Evolutionary conservation across 768 basidiomycete genomes (phyloP), one percentile per base, ranked within the genome.

Genomic region (Cyclocybe aegerita): DNA sequence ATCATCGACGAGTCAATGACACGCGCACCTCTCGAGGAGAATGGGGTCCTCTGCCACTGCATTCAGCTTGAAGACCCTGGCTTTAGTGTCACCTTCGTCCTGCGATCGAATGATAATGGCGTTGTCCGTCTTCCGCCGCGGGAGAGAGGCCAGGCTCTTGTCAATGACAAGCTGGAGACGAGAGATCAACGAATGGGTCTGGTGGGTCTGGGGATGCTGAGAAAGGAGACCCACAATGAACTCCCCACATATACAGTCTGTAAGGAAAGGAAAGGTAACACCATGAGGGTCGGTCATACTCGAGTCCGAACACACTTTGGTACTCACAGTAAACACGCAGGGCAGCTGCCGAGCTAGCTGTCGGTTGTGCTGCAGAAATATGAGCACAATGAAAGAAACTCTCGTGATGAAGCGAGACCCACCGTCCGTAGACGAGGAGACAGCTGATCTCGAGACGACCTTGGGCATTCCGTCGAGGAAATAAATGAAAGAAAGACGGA

Each of bases 371-470:
- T 92, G 64, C 33, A 61, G 58, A 49, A 52, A 4, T 35, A 54
- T 35, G 17, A 39, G 31, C 10, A 42, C 35, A 40, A 44, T n/a
- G 33, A n/a, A 39, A 12, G 44, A 30, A 9, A 38, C 16, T 43
- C 15, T 29, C 29, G 14, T 33, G 17, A 50, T 33, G 29, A 29
- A 34, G 10, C 14, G 43, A n/a, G 33, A 11, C 79, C 54, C 45
- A 90, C 90, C 90, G 64, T 91, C 88, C 33, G 90, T 84, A 4
- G 92, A 94, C 2, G 92, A 90, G 7, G 93, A 93, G 53, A 93
- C 82, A 4, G 90, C 86, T 37, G 90, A 93, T 57, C 91, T 82
- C 3, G 92, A 93, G 62, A 94, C 81, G 55, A 97, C 90, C 68
- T 95, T 95, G 46, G 93, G 93, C 93, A 96, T 96, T 50, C 57